Evolutionary conservation across 2,329 filamentous ascomycete genomes (phyloP).

Genomic region (Xylaria sp.): DNA sequence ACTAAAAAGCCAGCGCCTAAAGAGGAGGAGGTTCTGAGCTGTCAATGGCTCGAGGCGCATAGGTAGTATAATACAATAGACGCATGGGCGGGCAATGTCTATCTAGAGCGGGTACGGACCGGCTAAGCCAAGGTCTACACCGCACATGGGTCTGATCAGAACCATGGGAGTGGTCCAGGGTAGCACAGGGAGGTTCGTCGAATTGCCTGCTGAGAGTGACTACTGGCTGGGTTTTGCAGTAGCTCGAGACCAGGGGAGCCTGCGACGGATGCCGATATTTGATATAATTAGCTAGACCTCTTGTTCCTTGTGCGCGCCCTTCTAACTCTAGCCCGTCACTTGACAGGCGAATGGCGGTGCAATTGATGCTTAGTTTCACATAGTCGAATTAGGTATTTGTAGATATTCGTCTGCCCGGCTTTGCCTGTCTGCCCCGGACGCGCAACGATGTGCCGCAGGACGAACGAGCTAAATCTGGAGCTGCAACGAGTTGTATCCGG

Average conservation of each 20-base stretch:
- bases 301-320: conserved; percentile 33
- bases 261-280: conserved; percentile 48
- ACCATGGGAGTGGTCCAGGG: conserved; percentile 52
- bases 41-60: conserved; percentile 57
- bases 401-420: not conserved
- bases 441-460: conserved; percentile 2
- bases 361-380: not conserved
- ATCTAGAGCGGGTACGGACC: conserved; percentile 58
- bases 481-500: conserved; percentile 4
- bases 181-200: conserved; percentile 47
- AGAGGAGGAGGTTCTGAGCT: conserved; percentile 54
- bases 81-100: conserved; percentile 54
- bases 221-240: conserved; percentile 51
- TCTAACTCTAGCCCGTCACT: conserved; percentile 45
- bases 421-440: no score
- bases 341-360: conserved; percentile 40
- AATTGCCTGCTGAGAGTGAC: conserved; percentile 47
- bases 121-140: conserved; percentile 55
- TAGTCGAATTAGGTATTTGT: no score
- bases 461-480: not conserved
- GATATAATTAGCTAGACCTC: conserved; percentile 55
- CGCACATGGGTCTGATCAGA: conserved; percentile 51
- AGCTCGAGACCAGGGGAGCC: conserved; percentile 48
- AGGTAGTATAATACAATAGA: conserved; percentile 49
- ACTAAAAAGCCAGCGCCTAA: conserved; percentile 57